Evolutionary conservation across 2,329 filamentous ascomycete species (phyloP), one percentile per base, ranked within the genome.

Genomic region (Ceratocystis eucalypticola): DNA sequence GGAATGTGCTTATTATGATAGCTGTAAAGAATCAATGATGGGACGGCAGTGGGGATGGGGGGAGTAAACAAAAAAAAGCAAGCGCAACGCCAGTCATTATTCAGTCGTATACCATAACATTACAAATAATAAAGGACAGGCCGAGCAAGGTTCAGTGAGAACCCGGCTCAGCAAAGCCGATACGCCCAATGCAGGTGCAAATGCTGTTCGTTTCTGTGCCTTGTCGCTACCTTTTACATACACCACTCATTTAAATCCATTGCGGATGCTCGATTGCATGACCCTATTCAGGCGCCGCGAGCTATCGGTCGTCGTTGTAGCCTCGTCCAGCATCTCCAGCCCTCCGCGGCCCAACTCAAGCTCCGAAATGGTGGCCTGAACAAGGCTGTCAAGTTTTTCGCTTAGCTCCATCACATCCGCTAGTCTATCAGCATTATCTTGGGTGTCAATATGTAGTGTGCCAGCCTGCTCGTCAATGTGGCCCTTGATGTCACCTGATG

Each of bases 381-480:
- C 93, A 64, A 97, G 77, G 3, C 79, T 80, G 5, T 82, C 80
- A 68, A 96, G 83, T 2, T 90, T 86, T 3, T 77, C 78, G 6
- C 84, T 87, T 82, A 94, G 91, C 69, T 85, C 81, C 69, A 84
- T 79, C 72, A 97, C 82, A 44, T 91, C 88, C 66, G 81, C 79
- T 69, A 91, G 80, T 69, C 91, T 88, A 73, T 89, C 87, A 59
- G 82, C 82, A 76, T 96, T 91, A 59, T 82, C 86, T 65, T 82
- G 80, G 67, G 85, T 88, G 68, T 87, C 85, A 68, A 96, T 90
- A 75, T 91, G 85, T 25, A 99, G 86, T 0, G 86, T 89, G 61
- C 93, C 91, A 67, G 84, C 82, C 75, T 91, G 86, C 77, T 97
- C 90, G 76, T 99, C 89, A 72, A 99, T 93, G 75, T 88, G 88